Percentiles rank a stretch among this genome's conserved stretches.
Evolutionary conservation across 2,329 filamentous ascomycete genomes (phyloP).

Genomic region (Thermoascus crustaceus): DNA sequence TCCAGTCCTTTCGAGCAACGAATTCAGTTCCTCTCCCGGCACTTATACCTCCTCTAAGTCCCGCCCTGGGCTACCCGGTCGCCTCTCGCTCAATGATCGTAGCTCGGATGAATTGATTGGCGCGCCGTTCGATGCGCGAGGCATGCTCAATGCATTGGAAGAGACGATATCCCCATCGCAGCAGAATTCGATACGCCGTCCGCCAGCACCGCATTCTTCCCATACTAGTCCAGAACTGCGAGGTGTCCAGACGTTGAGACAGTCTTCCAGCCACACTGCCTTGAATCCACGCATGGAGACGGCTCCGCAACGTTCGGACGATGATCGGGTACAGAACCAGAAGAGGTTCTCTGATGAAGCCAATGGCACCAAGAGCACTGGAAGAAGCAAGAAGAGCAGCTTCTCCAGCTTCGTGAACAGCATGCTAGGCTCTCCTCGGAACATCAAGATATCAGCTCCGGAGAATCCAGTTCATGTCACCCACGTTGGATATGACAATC

Average conservation of each 20-base stretch:
- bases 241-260: slow-evolving; percentile 51
- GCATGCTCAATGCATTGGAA: slow-evolving; percentile 37
- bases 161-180: slow-evolving; percentile 23
- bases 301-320: slow-evolving; percentile 35
- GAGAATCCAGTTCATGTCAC: slow-evolving; percentile 97
- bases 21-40: slow-evolving; percentile 22
- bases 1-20: slow-evolving; percentile 26
- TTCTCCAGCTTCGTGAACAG: slow-evolving; percentile 84
- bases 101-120: slow-evolving; percentile 40
- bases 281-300: slow-evolving; percentile 46
- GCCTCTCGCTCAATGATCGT: slow-evolving; percentile 28
- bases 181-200: slow-evolving; percentile 31
- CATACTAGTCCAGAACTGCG: slow-evolving; percentile 49
- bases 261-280: slow-evolving; percentile 58
- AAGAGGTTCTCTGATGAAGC: slow-evolving; percentile 76
- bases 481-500: slow-evolving; percentile 93
- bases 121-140: slow-evolving; percentile 36
- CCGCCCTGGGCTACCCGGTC: slow-evolving; percentile 26
- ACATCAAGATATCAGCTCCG: slow-evolving; percentile 90
- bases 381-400: slow-evolving; percentile 72
- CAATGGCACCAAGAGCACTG: slow-evolving; percentile 53
- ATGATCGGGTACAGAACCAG: slow-evolving; percentile 46
- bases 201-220: slow-evolving; percentile 38
- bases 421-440: slow-evolving; percentile 73
- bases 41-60: slow-evolving; percentile 20